Base-by-base conservation (phyloP, 2,329 filamentous ascomycete genomes). In the Ceratocystis huliohia region DNA sequence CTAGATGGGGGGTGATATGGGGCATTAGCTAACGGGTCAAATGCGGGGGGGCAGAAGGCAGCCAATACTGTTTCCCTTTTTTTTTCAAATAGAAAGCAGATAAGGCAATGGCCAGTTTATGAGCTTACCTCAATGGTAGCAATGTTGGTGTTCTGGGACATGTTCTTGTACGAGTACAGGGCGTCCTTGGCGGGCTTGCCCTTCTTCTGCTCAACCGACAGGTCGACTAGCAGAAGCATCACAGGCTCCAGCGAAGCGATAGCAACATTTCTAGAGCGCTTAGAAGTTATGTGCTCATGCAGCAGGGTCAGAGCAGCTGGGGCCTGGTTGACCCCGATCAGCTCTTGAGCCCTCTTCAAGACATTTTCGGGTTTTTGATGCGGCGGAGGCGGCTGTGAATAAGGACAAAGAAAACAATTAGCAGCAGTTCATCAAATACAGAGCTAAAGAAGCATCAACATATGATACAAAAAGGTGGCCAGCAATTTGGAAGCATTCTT, bases 151-250 rank as follows among this genome's bases (percentile, higher is more conserved):
- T 99, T 99, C 78, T 99, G 94, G 66, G 92, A 93, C 72, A 96
- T 97, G 78, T 99, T 99, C 84, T 99, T 99, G 84, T 99, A 99
- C 78, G 96, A 94, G 78, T 97, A 99, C 62, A 99, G 84, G 69
- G 94, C 94, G 80, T 99, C 94, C 83, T 99, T 99, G 77, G 93
- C 94, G 69, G 94, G 84, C 79, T 99, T 99, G 73, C 94, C 94
- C 80, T 97, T 99, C 80, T 94, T 91, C 73, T 96, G 86, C 74
- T 97, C 93, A 74, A 99, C 94, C 71, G 89, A 96, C 68, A 97
- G 85, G 79, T 97, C 91, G 74, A 99, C 93, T 75, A 99, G 88
- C 71, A 96, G 87, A 78, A 97, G 83, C 92, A 99, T 97, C 71
- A 99, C 93, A 71, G 94, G 94, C 85, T 99, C 94, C 74, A 99